A percentile compares a stretch with the other conserved stretches of the same genome.
Conservation (phyloP, 768 basidiomycete genomes). For the Rhizopogon vinicolor region DNA sequence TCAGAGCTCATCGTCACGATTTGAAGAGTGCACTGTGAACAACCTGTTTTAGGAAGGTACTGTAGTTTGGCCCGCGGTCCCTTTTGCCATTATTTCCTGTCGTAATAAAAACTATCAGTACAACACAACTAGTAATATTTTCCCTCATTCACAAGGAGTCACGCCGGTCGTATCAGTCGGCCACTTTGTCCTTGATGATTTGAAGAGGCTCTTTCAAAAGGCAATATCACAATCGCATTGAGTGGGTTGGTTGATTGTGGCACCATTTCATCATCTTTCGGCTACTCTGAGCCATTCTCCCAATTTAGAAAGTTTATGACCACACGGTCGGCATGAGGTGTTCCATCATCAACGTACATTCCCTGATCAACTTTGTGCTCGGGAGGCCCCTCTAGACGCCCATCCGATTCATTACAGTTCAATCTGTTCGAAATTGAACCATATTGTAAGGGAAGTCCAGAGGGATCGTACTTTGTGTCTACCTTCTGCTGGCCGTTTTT, state of each 20-base stretch:
- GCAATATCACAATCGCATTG: background rate
- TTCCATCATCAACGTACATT: background rate
- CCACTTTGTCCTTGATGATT: background rate
- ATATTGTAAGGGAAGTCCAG: slow-evolving; percentile 1
- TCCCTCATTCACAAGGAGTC: background rate
- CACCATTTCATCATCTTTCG: background rate
- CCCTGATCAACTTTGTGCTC: background rate
- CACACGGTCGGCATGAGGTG: background rate
- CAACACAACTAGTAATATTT: background rate
- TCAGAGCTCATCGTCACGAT: slow-evolving; percentile 12
- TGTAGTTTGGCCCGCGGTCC: slow-evolving; percentile 21
- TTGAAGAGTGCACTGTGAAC: background rate
- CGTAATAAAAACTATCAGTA: background rate
- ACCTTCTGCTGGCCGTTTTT: slow-evolving; percentile 12
- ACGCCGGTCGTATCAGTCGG: background rate
- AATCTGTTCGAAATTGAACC: background rate
- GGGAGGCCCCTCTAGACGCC: background rate
- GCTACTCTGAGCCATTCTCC: background rate
- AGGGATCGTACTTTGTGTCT: background rate
- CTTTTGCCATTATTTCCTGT: background rate
- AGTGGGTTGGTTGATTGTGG: background rate
- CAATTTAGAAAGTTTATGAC: background rate
- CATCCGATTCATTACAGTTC: slow-evolving; percentile 1
- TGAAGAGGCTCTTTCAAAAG: background rate
- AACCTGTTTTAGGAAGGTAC: slow-evolving; percentile 26